A percentile compares a stretch with the other conserved stretches of the same genome.
Conservation (phyloP, 2,329 filamentous ascomycete species). For the Didymella pomorum region DNA sequence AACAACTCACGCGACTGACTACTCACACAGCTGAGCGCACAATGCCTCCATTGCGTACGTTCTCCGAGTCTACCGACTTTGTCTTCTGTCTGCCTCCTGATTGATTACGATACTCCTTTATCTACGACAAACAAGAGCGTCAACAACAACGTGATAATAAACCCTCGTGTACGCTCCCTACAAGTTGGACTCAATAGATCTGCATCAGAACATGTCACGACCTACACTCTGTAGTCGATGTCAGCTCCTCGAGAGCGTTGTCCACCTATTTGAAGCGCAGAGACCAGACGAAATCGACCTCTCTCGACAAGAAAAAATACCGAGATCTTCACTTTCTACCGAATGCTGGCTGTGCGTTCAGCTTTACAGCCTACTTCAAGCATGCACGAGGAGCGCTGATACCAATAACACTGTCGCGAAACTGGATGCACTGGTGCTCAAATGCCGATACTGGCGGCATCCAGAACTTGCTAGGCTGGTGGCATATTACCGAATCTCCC, state of each 20-base stretch:
- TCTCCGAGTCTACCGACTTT: neutral
- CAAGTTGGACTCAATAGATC: too few relatives aligned
- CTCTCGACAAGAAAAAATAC: neutral
- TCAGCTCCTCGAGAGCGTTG: too few relatives aligned
- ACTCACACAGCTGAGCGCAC: neutral
- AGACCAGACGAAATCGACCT: neutral
- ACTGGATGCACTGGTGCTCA: neutral
- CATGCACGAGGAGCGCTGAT: neutral
- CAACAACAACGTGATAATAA: neutral
- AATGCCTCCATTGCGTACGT: neutral
- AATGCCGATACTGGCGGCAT: conserved; percentile 6
- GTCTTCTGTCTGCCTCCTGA: neutral
- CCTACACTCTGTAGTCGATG: too few relatives aligned
- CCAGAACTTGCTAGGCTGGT: conserved; percentile 1
- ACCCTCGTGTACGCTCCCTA: neutral
- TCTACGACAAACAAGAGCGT: too few relatives aligned
- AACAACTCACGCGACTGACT: neutral
- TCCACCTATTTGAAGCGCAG: too few relatives aligned
- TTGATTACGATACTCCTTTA: neutral
- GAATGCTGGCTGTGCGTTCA: conserved; percentile 2
- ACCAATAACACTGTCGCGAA: neutral
- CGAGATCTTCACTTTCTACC: neutral
- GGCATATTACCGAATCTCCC: conserved; percentile 3
- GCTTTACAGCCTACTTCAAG: neutral
- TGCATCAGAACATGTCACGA: too few relatives aligned